Evolutionary conservation across 1,284 basidiomycete genomes (phyloP), one percentile per base, ranked within the genome.

Genomic region (Boletus semigastroideus): DNA sequence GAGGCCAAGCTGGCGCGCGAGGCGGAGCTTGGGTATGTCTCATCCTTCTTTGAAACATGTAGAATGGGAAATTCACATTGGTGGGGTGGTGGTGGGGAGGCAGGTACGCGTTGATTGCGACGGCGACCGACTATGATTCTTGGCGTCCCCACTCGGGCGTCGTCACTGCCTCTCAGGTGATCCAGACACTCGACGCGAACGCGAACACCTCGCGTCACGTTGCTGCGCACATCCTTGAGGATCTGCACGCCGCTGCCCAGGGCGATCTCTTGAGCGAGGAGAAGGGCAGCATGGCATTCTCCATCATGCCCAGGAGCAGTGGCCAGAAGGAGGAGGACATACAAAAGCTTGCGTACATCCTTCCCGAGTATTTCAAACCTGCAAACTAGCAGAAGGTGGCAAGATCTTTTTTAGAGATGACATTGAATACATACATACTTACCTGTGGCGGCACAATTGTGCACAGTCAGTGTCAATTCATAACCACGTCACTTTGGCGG

Each of bases 1-100:
- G 96, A 99, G 74, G 87, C 95, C 25, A 99, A 99, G 75, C 78
- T 98, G 22, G 96, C 96, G 3, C 76, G 95, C 25, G 96, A 99
- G 73, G 94, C 93, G 2, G 96, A 99, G 72, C 71, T 99, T 16
- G 87, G 89, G 92, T 94, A 56, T 42, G 54, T 33, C 27, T 27
- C 11, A 5, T 39, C 30, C 19, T 33, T 13, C 16, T 56, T 34
- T 14, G 3, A 5, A 2, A 16, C 17, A 2, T 33, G 11, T 31
- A 5, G 13, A 14, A 33, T 7, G 14, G 6, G 31, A 8, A 13
- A 33, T 16, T 33, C 13, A 33, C 6, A 14, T 33, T 13, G 6
- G 2, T 33, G 13, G 2, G 1, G 12, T 11, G 8, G 5, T n/a
- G 6, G 12, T 11, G 8, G 5, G 13, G 6, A 5, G 28, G 3